Evolutionary conservation across 495 filamentous ascomycete genomes (phyloP), one percentile per base, ranked within the genome.

Genomic region (Lasiosphaeria ovina): DNA sequence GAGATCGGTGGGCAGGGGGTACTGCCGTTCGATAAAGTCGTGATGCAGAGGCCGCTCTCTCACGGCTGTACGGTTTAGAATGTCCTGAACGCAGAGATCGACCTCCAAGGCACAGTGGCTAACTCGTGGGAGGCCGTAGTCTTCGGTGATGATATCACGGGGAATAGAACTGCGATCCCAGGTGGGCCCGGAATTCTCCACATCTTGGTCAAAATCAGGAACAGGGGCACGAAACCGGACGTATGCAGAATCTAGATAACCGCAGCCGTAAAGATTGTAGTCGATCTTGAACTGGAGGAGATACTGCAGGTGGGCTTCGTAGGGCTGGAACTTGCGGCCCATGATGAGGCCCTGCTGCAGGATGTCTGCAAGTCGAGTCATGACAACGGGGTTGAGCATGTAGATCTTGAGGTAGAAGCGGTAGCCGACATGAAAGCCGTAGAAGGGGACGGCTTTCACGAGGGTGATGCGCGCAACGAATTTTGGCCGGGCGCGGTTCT

Each of bases 261-360:
- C 86, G 69, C 94, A 98, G 10, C 94, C 94, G 69, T 93, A 97
- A 64, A 98, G 79, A 64, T 96, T 98, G 79, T 92, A 98, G 69
- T 98, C 95, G 63, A 88, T 89, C 93, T 98, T 97, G 85, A 95
- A 98, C 76, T 97, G 95, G 2, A 93, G 81, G 8, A 97, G 74
- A 73, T 89, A 98, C 71, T 95, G 89, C 47, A 98, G 72, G 72
- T 98, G 95, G 51, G 88, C 91, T 73, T 98, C 94, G 69, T 92
- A 94, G 3, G 94, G 93, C 66, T 98, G 94, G 38, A 98, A 85
- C 9, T 82, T 77, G 50, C 80, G 85, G 66, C 89, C 88, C 85
- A 98, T 84, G 50, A 98, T 83, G 11, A 86, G 85, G 32, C 93
- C 94, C 70, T 95, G 90, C 32, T 89, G 86, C 38, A 98, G 77